Percentiles rank a stretch among this genome's conserved stretches.
Evolutionary conservation across 768 basidiomycete species (phyloP).

Genomic region (Filobasidium floriforme): DNA sequence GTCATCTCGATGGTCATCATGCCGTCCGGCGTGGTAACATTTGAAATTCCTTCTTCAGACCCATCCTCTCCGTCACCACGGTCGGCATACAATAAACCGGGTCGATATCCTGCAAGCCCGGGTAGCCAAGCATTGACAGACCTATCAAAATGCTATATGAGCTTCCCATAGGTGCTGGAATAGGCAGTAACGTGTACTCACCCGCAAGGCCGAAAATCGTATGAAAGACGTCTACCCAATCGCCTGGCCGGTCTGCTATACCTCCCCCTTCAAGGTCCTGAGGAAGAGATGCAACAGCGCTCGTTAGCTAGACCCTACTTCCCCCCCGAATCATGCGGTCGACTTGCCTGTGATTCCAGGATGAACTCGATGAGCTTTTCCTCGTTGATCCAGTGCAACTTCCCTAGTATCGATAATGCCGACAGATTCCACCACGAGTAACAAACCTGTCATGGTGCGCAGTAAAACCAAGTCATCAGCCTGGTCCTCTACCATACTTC

Average conservation of each 20-base stretch:
- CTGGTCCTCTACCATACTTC: not conserved
- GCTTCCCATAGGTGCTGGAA: not conserved
- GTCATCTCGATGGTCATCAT: not conserved
- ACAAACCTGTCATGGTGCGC: slow-evolving; percentile 60
- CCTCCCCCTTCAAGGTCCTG: slow-evolving; percentile 87
- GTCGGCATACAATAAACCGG: slow-evolving; percentile 97
- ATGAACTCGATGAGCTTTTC: slow-evolving; percentile 74
- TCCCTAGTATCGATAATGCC: slow-evolving; percentile 71
- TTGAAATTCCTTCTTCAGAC: slow-evolving; percentile 48
- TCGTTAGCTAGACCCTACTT: not conserved
- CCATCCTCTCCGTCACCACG: slow-evolving; percentile 59
- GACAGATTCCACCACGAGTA: slow-evolving; percentile 97
- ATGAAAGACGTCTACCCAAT: slow-evolving; percentile 97
- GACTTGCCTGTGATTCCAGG: slow-evolving; percentile 68
- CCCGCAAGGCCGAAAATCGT: slow-evolving; percentile 87
- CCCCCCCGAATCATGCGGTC: not conserved
- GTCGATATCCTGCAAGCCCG: slow-evolving; percentile 73
- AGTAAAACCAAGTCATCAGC: not conserved
- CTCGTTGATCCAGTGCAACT: slow-evolving; percentile 77
- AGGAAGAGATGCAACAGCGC: not conserved
- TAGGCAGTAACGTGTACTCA: slow-evolving; percentile 28
- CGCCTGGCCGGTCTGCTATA: slow-evolving; percentile 84
- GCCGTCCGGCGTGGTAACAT: slow-evolving; percentile 9
- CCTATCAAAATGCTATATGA: slow-evolving; percentile 49
- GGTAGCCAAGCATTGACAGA: slow-evolving; percentile 79